These are phyloP conservation scores for Xerocomus spinulosus DNA, from an alignment of 768 basidiomycete genomes.

Conservation along the genomic window DNA sequence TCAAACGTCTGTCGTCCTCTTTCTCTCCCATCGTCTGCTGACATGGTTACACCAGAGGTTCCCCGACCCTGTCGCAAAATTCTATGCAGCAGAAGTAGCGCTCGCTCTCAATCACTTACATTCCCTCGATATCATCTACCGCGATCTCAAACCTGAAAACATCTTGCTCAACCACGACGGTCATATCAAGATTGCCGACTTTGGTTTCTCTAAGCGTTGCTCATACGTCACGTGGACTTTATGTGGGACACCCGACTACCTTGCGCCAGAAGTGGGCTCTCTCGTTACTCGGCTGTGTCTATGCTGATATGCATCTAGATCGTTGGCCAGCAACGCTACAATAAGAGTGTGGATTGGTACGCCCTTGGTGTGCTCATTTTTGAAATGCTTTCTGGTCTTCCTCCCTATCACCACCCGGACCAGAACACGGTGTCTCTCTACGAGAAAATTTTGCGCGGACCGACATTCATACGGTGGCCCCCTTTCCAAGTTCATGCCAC, in stretches of 20 bases:
- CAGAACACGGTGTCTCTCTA: constrained; percentile 84
- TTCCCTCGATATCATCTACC: constrained; percentile 84
- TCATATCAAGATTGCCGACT: constrained; percentile 95
- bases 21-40: constrained; percentile 8
- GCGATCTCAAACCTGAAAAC: constrained; percentile 97
- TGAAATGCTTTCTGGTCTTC: constrained; percentile 95
- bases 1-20: constrained; percentile 61
- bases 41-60: constrained; percentile 56
- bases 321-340: constrained; percentile 80
- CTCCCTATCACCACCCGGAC: constrained; percentile 89
- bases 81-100: constrained; percentile 94
- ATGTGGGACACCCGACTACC: constrained; percentile 94
- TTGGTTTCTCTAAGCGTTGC: constrained; percentile 92
- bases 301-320: constrained; percentile 41
- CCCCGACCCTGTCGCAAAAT: constrained; percentile 95
- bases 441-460: constrained; percentile 82
- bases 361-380: constrained; percentile 95
- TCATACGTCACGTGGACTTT: constrained; percentile 89
- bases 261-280: constrained; percentile 81
- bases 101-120: constrained; percentile 91
- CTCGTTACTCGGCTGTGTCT: constrained; percentile 17
- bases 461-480: constrained; percentile 75
- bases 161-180: constrained; percentile 91
- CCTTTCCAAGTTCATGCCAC: constrained; percentile 69
- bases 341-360: constrained; percentile 98